Evolutionary conservation across 2,329 filamentous ascomycete genomes (phyloP).

Genomic region (Fusarium sp.): DNA sequence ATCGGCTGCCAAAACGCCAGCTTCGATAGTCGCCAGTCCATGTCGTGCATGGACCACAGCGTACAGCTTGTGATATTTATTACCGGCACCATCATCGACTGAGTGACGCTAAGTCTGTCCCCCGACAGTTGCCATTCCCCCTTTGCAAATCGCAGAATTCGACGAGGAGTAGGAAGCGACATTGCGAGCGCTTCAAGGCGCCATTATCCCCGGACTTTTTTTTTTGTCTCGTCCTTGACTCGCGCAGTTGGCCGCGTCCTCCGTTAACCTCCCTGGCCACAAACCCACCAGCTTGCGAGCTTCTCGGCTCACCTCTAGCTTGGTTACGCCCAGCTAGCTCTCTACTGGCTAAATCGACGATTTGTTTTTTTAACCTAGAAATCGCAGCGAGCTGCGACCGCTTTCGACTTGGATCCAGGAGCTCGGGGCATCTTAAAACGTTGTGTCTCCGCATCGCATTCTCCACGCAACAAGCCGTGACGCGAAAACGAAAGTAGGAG

Average conservation of each 20-base stretch:
- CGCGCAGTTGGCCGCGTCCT: conserved; percentile 18
- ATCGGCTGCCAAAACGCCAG: conserved; percentile 1
- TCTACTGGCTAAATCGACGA: conserved; percentile 11
- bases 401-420: conserved; percentile 14
- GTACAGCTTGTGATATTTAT: conserved; percentile 8
- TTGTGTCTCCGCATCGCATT: conserved; percentile 27
- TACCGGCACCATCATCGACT: conserved; percentile 24
- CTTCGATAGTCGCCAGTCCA: conserved; percentile 16
- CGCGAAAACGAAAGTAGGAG: conserved; percentile 23
- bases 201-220: conserved; percentile 2
- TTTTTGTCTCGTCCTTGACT: conserved; percentile 11
- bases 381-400: conserved; percentile 6
- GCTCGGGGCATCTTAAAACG: conserved; percentile 16
- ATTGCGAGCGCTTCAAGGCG: conserved; percentile 14
- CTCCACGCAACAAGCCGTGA: conserved; percentile 26
- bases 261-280: conserved; percentile 14
- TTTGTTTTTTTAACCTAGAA: neutral
- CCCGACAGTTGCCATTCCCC: neutral
- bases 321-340: conserved; percentile 16
- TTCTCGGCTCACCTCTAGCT: conserved; percentile 20
- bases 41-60: conserved; percentile 28
- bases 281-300: conserved; percentile 20
- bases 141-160: neutral
- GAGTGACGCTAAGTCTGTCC: conserved; percentile 9
- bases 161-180: neutral